Base-by-base conservation (phyloP, 1,139 yeast species). In the Pichia sp. region DNA sequence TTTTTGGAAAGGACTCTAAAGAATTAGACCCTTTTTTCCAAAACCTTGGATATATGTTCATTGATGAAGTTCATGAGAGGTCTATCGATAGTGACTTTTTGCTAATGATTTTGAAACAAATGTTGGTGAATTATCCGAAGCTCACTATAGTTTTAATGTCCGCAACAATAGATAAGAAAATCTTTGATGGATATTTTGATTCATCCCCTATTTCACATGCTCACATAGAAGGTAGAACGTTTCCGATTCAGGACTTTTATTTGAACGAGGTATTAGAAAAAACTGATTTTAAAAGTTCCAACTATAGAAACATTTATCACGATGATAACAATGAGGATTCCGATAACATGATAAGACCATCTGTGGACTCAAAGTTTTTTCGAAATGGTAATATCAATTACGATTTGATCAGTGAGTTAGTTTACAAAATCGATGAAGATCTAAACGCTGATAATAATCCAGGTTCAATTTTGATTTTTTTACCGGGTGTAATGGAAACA, bases 51-150 rank as follows among this genome's bases (percentile, higher is more conserved):
- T 85, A 82, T 52, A 72, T 89, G 21, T 78, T 91, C 34, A 78
- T 91, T 37, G 98, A 91, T 66, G 98, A 91, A 62, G 97, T 91
- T 12, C 98, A 91, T 57, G 98, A 91, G 62, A 67, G 97, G 50
- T 86, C 96, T 0, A 76, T 91, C 38, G 97, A 91, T 54, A 79
- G 93, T 46, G 97, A 91, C 60, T 79, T 89, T 46, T 67, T 91
- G 40, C 68, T 91, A 38, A 85, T 88, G 38, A 71, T 89, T 40
- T 66, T 91, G 49, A 86, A 85, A 54, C 71, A 72, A 34, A 62
- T 85, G 11, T 62, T 66, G 43, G 59, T 62, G 26, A 63, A 64
- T 35, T 69, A 64, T 39, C 74, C 74, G 0, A 69, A 77, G 3
- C 58, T 89, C 46, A 84, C 79, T 54, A 68, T 91, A 30, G 71